Evolutionary conservation across 768 basidiomycete genomes (phyloP), one percentile per base, ranked within the genome.

Genomic region (Neoboletus brunneissimus): DNA sequence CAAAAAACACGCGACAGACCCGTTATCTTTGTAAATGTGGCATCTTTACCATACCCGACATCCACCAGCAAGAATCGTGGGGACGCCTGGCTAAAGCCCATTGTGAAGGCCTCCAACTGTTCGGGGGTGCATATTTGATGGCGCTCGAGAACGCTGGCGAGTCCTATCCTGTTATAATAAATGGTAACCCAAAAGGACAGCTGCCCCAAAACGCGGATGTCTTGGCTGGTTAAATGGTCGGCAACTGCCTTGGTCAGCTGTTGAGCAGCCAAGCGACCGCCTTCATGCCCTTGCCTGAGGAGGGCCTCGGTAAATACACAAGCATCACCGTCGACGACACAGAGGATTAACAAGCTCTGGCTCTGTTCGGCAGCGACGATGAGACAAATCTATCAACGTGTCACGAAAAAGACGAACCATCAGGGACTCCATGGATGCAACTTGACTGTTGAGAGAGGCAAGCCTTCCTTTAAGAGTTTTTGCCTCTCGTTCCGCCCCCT

Each of bases 151-250:
- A 73, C 71, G 49, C 82, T 80, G 12, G 78, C 67, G 44, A 88
- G 72, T 32, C 80, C 80, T 51, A 72, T 64, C 71, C 81, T 86
- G 76, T 87, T 88, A 72, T 83, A 80, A 74, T 84, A 90, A 58
- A 91, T 68, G 43, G 82, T 83, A 48, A 88, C 81, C 87, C 87
- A 90, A 69, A 89, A 88, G 27, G 88, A 87, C 40, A 88, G 76
- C 10, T 84, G 79, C 31, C 83, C 84, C 55, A 83, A 80, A 53
- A 81, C 76, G 52, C 82, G 82, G 48, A 84, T 73, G 50, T 81
- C 82, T 66, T 89, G 84, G 61, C 75, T 76, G 51, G 84, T 76
- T 51, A 91, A 76, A 71, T 87, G 81, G 58, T 84, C 84, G 42
- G 86, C 87, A 50, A 91, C 85, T 7, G 75, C 76, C 69, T 85